These are phyloP conservation scores for Helianthus tuberosus DNA, from an alignment of 129 eudicot species.

Conservation along the genomic window DNA sequence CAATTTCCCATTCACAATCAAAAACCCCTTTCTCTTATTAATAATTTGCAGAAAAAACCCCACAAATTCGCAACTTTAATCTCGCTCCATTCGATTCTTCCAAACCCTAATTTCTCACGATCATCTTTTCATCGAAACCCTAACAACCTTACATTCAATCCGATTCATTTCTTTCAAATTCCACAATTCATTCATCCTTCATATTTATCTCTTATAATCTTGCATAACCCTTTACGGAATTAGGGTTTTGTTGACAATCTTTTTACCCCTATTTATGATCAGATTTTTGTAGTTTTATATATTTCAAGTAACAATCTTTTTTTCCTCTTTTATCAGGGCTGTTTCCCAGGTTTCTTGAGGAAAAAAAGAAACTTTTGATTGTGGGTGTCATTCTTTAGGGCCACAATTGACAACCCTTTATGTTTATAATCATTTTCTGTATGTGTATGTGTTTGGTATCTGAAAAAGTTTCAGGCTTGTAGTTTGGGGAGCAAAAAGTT, in stretches of 20 bases:
- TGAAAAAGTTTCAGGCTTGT: slow-evolving; percentile 11
- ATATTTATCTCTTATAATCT: slow-evolving; percentile 16
- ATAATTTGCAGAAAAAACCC: slow-evolving; percentile 27
- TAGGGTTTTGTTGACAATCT: slow-evolving; percentile 40
- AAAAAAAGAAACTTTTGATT: slow-evolving; percentile 1
- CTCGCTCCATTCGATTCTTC: slow-evolving; percentile 31
- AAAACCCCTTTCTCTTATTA: slow-evolving; percentile 28
- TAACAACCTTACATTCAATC: slow-evolving; percentile 21
- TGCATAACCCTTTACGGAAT: slow-evolving; percentile 9
- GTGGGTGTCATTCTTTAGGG: slow-evolving; percentile 24
- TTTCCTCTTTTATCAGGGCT: slow-evolving; percentile 4
- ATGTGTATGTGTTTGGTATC: slow-evolving; percentile 9
- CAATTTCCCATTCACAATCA: slow-evolving; percentile 31
- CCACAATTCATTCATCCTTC: neutral
- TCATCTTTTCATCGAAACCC: neutral
- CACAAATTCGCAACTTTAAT: slow-evolving; percentile 32
- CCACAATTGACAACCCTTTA: slow-evolving; percentile 9
- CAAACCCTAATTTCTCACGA: slow-evolving; percentile 12
- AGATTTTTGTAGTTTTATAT: slow-evolving; percentile 15
- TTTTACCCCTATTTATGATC: slow-evolving; percentile 28
- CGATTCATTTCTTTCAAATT: neutral
- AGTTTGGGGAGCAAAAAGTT: slow-evolving; percentile 14
- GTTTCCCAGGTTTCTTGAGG: slow-evolving; percentile 16
- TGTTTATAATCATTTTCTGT: slow-evolving; percentile 1
- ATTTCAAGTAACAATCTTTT: slow-evolving; percentile 2